Base-by-base conservation (phyloP, 177 flowering plant species). In the Telopea speciosissima region DNA sequence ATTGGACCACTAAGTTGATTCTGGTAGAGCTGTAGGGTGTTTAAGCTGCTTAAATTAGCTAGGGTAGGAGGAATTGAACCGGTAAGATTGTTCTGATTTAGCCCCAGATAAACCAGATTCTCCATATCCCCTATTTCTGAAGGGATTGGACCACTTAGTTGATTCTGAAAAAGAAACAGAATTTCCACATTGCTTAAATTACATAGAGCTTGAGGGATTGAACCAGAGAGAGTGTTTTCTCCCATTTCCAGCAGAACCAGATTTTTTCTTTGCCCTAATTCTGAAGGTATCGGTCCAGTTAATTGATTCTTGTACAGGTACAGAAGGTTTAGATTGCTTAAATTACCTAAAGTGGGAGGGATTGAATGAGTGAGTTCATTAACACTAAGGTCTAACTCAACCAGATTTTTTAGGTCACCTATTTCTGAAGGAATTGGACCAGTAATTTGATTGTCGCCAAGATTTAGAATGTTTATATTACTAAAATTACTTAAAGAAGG, bases 381-480 rank as follows among this genome's bases (percentile, higher is more conserved):
- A 12, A n/a, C 23, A 45, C 36, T 52, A 67, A 75, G 5, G 16
- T 67, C 31, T 12, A 75, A 67, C 23, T 21, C 36, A 65, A 59
- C 62, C n/a, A 74, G 65, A 42, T 49, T 68, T 21, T 22, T n/a
- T n/a, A 76, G 66, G n/a, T 72, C 68, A 16, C 79, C 70, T 1
- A 77, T 19, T 44, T 77, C 76, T 28, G 49, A 49, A 10, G 76
- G 76, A 24, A 77, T 75, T 9, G 76, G 49, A 8, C 78, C 82
- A 63, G 26, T 65, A 2, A 77, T 60, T 21, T 68, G 65, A 65
- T 78, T 77, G 2, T 16, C 2, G 5, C 24, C 14, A 24, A 80
- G 36, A 8, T 60, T 60, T 0, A 78, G 77, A 0, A 56, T 10
- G 44, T 22, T 31, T 5, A 31, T 31, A 31, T 31, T 31, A 31